Conservation (phyloP, 805 yeast species). For the Metschnikowia peoriensis region DNA sequence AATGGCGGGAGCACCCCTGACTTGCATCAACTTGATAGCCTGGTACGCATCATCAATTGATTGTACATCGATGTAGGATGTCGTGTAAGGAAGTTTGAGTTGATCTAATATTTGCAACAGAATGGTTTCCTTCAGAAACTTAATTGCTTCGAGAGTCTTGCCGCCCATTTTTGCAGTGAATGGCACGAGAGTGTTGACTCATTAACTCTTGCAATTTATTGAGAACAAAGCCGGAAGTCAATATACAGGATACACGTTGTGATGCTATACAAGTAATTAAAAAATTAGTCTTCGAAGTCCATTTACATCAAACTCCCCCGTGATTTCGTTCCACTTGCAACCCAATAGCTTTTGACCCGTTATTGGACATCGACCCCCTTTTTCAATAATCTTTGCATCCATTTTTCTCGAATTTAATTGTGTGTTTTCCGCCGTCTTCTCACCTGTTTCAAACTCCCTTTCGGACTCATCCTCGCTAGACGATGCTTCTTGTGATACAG, state of each 20-base stretch:
- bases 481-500: slow-evolving; percentile 12
- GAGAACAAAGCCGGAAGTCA: not conserved
- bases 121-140: slow-evolving; percentile 48
- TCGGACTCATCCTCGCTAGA: slow-evolving; percentile 20
- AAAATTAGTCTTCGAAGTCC: slow-evolving; percentile 76
- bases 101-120: slow-evolving; percentile 74
- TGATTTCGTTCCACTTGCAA: slow-evolving; percentile 59
- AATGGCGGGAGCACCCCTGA: slow-evolving; percentile 98
- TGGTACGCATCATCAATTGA: slow-evolving; percentile 73
- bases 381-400: slow-evolving; percentile 4
- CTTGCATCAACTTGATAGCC: slow-evolving; percentile 89
- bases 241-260: slow-evolving; percentile 5
- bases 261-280: slow-evolving; percentile 21
- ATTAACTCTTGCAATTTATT: not conserved
- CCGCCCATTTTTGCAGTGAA: slow-evolving; percentile 7
- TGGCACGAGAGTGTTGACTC: not conserved
- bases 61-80: slow-evolving; percentile 61
- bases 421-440: slow-evolving; percentile 9
- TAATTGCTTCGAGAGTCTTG: slow-evolving; percentile 57
- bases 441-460: slow-evolving; percentile 9
- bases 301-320: slow-evolving; percentile 66
- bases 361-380: slow-evolving; percentile 79
- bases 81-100: slow-evolving; percentile 73
- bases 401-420: slow-evolving; percentile 10
- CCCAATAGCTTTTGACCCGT: slow-evolving; percentile 71